Conservation (phyloP, 2,329 filamentous ascomycete species). For the Zasmidium cellare region DNA sequence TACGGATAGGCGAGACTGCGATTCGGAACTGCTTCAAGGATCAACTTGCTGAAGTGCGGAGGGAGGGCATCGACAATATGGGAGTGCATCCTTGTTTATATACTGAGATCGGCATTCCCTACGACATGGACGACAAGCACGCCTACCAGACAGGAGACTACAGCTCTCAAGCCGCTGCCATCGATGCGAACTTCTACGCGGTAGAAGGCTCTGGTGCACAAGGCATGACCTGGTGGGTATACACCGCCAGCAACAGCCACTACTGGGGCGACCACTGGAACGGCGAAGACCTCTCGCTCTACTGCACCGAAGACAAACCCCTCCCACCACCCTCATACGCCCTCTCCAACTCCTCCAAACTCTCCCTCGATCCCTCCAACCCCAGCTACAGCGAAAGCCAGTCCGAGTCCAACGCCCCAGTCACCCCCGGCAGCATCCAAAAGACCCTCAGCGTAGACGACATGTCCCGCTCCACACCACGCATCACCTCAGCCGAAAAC, state of each 20-base stretch:
- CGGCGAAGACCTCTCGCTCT: slow-evolving; percentile 91
- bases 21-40: slow-evolving; percentile 92
- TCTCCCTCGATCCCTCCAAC: slow-evolving; percentile 50
- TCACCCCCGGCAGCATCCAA: slow-evolving; percentile 76
- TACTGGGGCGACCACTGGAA: slow-evolving; percentile 94
- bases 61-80: slow-evolving; percentile 86
- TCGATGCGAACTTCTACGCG: slow-evolving; percentile 95
- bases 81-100: slow-evolving; percentile 86
- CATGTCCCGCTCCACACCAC: slow-evolving; percentile 36
- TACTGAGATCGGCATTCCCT: slow-evolving; percentile 96
- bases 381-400: slow-evolving; percentile 58
- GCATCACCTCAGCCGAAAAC: slow-evolving; percentile 1
- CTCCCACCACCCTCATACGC: slow-evolving; percentile 49
- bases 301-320: slow-evolving; percentile 76
- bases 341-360: slow-evolving; percentile 48
- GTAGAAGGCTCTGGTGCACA: slow-evolving; percentile 81
- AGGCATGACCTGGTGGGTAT: slow-evolving; percentile 88
- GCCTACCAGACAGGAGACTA: slow-evolving; percentile 97
- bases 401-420: slow-evolving; percentile 52
- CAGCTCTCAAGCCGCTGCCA: slow-evolving; percentile 83
- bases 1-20: slow-evolving; percentile 88
- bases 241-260: slow-evolving; percentile 80
- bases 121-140: slow-evolving; percentile 96
- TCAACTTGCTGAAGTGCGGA: slow-evolving; percentile 76
- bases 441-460: slow-evolving; percentile 63